Evolutionary conservation across 768 basidiomycete genomes (phyloP), one percentile per base, ranked within the genome.

Genomic region (Heimioporus sp.): DNA sequence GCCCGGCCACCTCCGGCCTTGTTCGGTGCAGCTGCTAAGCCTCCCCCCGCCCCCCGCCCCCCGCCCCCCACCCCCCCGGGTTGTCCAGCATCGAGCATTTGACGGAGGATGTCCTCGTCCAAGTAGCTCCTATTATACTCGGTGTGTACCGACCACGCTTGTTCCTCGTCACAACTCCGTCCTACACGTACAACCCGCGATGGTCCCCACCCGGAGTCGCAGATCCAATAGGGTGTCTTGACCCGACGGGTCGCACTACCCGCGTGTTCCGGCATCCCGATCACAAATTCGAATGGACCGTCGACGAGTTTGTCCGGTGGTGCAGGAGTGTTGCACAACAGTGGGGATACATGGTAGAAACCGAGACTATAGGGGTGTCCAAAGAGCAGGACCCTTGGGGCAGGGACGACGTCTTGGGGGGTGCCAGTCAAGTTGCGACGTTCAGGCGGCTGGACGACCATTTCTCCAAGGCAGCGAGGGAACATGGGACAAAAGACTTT

Each of bases 211-310:
- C 86, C 0, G 73, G 70, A 35, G 65, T 69, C 0, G 69, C 70
- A 5, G 65, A 73, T 16, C 59, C 78, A 13, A 62, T 68, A 20
- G 91, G 87, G 1, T 83, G 67, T 63, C 74, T 67, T 0, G 92
- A 95, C 67, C 91, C 93, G 3, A 93, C 91, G 0, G 73, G 76
- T 13, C 80, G 87, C 16, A 93, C 90, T 0, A 63, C 78, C 43
- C 80, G 92, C 1, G 67, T 87, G 28, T 94, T 93, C 72, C 77
- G 92, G 19, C 90, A 95, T 63, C 52, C 69, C 20, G 92, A 94
- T 57, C 92, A 96, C 68, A 87, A 92, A 59, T 92, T 94, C 55
- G 92, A 96, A 66, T 95, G 89, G 87, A 93, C 90, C 0, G 64
- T 69, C 0, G 80, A 81, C 3, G 92, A 95, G 61, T 96, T 92